A percentile compares a stretch with the other conserved stretches of the same genome.
phyloP scores from a whole-genome alignment of 371 early-diverging fungal species.

The Mycotypha africana region DNA sequence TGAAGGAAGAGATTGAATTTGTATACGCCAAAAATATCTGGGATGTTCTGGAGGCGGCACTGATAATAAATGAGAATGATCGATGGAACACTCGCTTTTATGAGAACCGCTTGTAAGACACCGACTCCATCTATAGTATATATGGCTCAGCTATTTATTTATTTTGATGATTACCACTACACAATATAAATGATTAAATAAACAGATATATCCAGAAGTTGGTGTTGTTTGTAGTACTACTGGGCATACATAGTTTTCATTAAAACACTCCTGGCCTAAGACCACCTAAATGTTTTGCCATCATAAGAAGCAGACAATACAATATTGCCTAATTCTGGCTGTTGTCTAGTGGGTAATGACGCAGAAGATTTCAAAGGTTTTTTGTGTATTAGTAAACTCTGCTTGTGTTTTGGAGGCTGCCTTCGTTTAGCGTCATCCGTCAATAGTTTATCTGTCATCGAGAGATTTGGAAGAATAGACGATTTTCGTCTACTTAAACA shows the following conservation, averaged over 20 bases:
- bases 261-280: too few species aligned
- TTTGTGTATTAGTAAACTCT: background rate
- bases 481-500: too few species aligned
- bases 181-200: too few species aligned
- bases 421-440: background rate
- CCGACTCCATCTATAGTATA: too few species aligned
- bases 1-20: conserved; percentile 66
- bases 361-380: conserved; percentile 36
- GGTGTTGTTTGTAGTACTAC: too few species aligned
- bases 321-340: background rate
- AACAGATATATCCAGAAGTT: too few species aligned
- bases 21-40: conserved; percentile 62
- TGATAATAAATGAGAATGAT: conserved; percentile 23
- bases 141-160: too few species aligned
- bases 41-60: conserved; percentile 65
- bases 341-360: conserved; percentile 36
- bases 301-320: conserved; percentile 39
- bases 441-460: too few species aligned
- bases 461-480: too few species aligned
- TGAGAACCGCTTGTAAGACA: conserved; percentile 26
- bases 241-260: too few species aligned
- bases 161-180: too few species aligned
- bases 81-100: conserved; percentile 23
- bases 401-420: conserved; percentile 1
- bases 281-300: too few species aligned